Percentiles rank a stretch among this genome's conserved stretches.
Conservation (phyloP, 371 early-diverging fungal species). For the Mucor velutinosus region DNA sequence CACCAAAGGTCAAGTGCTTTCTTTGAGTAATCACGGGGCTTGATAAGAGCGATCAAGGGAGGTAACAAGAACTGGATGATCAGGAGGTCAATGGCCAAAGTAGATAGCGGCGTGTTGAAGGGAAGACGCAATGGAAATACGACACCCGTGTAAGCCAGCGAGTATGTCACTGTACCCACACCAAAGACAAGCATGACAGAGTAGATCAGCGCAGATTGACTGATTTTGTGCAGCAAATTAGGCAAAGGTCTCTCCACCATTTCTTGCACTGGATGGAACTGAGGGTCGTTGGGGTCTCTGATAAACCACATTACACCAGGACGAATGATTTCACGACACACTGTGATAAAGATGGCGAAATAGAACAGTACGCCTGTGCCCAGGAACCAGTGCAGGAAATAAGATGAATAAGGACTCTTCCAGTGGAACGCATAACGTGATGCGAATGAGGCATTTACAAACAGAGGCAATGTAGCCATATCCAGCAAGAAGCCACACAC, state of each 20-base stretch:
- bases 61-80: slow-evolving; percentile 78
- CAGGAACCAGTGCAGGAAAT: slow-evolving; percentile 87
- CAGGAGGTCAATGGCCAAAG: slow-evolving; percentile 69
- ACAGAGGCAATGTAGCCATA: slow-evolving; percentile 79
- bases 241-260: slow-evolving; percentile 78
- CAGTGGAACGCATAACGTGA: slow-evolving; percentile 62
- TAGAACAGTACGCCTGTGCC: slow-evolving; percentile 94
- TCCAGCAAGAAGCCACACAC: slow-evolving; percentile 87
- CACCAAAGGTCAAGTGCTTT: slow-evolving; percentile 68
- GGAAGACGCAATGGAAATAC: slow-evolving; percentile 57
- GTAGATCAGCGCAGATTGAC: slow-evolving; percentile 80
- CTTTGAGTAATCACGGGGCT: slow-evolving; percentile 57
- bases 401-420: slow-evolving; percentile 69
- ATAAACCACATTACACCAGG: slow-evolving; percentile 97
- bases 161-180: slow-evolving; percentile 64
- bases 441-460: slow-evolving; percentile 63
- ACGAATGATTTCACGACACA: slow-evolving; percentile 81
- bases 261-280: slow-evolving; percentile 91
- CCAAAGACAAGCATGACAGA: slow-evolving; percentile 69
- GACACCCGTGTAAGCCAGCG: slow-evolving; percentile 36
- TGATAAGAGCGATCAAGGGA: slow-evolving; percentile 55
- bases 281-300: slow-evolving; percentile 93
- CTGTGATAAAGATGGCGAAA: slow-evolving; percentile 83
- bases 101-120: slow-evolving; percentile 50
- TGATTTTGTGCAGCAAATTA: slow-evolving; percentile 78